Percentiles rank a stretch among this genome's conserved stretches.
phyloP scores from a whole-genome alignment of 208 protist genomes.

The Wallacemonas rigidus region DNA sequence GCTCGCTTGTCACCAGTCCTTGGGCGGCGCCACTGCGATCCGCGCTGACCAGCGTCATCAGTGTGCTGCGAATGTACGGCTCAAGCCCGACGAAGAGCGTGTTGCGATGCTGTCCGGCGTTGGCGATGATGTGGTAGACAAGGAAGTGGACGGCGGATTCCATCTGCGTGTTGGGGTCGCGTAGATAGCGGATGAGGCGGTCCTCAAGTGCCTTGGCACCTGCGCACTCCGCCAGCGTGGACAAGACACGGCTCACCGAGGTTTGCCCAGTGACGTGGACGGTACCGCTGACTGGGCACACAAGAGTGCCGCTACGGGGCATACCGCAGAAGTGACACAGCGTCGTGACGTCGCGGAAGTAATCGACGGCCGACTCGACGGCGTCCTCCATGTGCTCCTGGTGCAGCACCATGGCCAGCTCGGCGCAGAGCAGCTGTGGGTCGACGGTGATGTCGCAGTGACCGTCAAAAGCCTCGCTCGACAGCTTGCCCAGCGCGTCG shows the following conservation, averaged over 20 bases:
- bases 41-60: conserved; percentile 71
- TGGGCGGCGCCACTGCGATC: conserved; percentile 44
- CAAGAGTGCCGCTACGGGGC: conserved; percentile 51
- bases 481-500: conserved; percentile 85
- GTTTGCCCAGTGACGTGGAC: conserved; percentile 77
- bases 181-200: conserved; percentile 72
- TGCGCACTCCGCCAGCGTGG: conserved; percentile 85
- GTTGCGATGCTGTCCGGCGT: conserved; percentile 88
- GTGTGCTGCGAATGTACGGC: conserved; percentile 87
- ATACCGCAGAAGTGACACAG: conserved; percentile 79
- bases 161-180: conserved; percentile 78
- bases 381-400: conserved; percentile 82
- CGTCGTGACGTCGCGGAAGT: conserved; percentile 75
- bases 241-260: conserved; percentile 71
- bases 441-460: conserved; percentile 62
- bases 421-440: conserved; percentile 88
- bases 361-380: conserved; percentile 74
- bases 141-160: conserved; percentile 81
- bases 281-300: conserved; percentile 81
- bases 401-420: conserved; percentile 91
- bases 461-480: conserved; percentile 75
- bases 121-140: conserved; percentile 78
- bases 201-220: conserved; percentile 71
- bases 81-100: conserved; percentile 79
- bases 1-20: conserved; percentile 69